phyloP scores from a whole-genome alignment of 768 basidiomycete species.

The Rhodotorula paludigena region DNA sequence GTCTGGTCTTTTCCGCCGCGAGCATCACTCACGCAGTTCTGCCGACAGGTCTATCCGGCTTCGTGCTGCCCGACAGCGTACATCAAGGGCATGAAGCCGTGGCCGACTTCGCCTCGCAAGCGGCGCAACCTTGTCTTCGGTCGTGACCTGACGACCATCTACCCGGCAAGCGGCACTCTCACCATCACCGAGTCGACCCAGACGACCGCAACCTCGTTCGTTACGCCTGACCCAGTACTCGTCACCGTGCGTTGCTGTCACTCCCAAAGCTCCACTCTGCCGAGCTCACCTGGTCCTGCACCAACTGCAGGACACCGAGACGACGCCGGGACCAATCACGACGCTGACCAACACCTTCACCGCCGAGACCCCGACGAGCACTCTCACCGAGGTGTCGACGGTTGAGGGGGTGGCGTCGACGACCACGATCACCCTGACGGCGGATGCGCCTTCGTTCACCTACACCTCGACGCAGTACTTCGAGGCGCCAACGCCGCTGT shows the following conservation, averaged over 20 bases:
- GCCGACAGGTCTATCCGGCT: neutral
- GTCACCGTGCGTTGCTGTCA: neutral
- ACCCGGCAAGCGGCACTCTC: neutral
- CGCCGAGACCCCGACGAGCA: neutral
- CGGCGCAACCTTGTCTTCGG: neutral
- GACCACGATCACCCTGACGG: neutral
- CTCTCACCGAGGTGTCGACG: neutral
- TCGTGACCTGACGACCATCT: neutral
- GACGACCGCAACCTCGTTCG: neutral
- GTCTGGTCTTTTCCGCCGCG: too few species aligned
- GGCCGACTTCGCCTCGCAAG: neutral
- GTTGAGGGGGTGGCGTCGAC: neutral
- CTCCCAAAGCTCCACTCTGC: too few species aligned
- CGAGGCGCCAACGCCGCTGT: neutral
- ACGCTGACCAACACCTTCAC: neutral
- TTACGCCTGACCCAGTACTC: neutral
- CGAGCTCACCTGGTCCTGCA: neutral
- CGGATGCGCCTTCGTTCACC: neutral
- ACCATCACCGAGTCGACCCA: neutral
- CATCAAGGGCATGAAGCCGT: neutral
- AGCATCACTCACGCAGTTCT: neutral
- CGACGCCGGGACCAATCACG: neutral
- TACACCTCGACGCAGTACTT: neutral
- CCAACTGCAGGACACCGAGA: neutral
- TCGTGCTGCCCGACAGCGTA: neutral